These are phyloP conservation scores for Alternaria rosae DNA, from an alignment of 2,329 filamentous ascomycete species.

Conservation along the genomic window DNA sequence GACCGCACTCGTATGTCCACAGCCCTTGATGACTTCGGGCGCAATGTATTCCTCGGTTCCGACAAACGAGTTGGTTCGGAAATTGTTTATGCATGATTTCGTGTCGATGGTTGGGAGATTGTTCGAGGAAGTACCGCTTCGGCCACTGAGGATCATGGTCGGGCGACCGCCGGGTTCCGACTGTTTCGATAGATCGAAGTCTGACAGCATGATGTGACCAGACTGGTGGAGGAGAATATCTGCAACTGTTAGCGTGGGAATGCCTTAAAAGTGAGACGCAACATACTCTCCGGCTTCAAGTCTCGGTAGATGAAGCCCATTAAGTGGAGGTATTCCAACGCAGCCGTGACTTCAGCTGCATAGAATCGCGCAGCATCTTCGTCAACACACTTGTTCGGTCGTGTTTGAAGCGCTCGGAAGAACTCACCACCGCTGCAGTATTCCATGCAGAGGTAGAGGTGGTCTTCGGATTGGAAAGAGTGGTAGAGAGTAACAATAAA, in stretches of 20 bases:
- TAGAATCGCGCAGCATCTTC: constrained; percentile 98
- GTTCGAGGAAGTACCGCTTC: constrained; percentile 82
- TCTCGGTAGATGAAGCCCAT: constrained; percentile 99
- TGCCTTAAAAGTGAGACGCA: background rate
- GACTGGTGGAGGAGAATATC: constrained; percentile 98
- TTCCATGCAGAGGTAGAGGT: constrained; percentile 99
- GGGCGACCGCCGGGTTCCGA: constrained; percentile 94
- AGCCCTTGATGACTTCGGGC: constrained; percentile 97
- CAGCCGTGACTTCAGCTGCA: constrained; percentile 95
- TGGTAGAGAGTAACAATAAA: constrained; percentile 99
- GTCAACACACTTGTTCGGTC: constrained; percentile 95
- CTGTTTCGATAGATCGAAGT: constrained; percentile 98
- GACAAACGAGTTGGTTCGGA: constrained; percentile 97
- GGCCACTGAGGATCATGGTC: constrained; percentile 87
- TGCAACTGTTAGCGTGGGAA: constrained; percentile 57
- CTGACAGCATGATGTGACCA: constrained; percentile 99
- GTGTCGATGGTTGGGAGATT: constrained; percentile 97
- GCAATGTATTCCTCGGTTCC: constrained; percentile 99
- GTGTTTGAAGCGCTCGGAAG: constrained; percentile 94
- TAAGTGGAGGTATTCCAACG: constrained; percentile 92
- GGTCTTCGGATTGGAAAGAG: constrained; percentile 98
- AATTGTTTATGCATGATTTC: constrained; percentile 97
- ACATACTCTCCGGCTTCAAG: constrained; percentile 93
- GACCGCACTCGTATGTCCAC: constrained; percentile 96
- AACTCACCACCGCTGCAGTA: constrained; percentile 99